phyloP scores from a whole-genome alignment of 1,139 yeast genomes.

The Oligophagozyma castellii region DNA sequence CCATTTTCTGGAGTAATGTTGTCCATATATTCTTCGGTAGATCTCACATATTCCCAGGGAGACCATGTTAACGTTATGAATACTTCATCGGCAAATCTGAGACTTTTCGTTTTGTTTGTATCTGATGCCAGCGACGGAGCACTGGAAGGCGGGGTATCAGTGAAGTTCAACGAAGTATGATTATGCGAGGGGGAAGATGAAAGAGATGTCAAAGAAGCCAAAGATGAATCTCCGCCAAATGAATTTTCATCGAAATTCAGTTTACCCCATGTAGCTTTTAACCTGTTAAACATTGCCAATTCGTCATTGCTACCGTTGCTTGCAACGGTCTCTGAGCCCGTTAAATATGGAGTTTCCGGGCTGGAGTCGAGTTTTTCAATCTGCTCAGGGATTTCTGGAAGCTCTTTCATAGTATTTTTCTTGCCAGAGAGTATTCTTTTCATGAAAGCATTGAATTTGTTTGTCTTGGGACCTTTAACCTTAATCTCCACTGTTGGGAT shows the following conservation, averaged over 20 bases:
- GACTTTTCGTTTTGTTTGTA: slow-evolving; percentile 1
- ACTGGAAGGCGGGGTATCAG: slow-evolving; percentile 2
- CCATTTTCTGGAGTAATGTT: slow-evolving; percentile 9
- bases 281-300: too few relatives aligned
- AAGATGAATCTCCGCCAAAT: neutral
- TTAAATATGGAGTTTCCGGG: neutral
- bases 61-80: slow-evolving; percentile 14
- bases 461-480: too few relatives aligned
- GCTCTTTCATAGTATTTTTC: neutral
- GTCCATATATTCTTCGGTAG: slow-evolving; percentile 13
- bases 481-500: too few relatives aligned
- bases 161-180: neutral
- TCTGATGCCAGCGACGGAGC: slow-evolving; percentile 1
- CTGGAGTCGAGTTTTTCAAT: neutral
- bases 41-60: slow-evolving; percentile 15
- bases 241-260: too few relatives aligned
- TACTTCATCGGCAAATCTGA: slow-evolving; percentile 10
- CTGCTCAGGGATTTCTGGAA: neutral
- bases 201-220: neutral
- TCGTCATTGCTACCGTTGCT: neutral
- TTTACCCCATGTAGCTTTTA: too few relatives aligned
- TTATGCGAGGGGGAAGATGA: neutral
- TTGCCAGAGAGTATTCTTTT: neutral
- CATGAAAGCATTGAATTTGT: neutral
- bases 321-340: neutral